Evolutionary conservation across 106 monocot genomes (phyloP), one percentile per base, ranked within the genome.

Genomic region (Narthecium ossifragum): DNA sequence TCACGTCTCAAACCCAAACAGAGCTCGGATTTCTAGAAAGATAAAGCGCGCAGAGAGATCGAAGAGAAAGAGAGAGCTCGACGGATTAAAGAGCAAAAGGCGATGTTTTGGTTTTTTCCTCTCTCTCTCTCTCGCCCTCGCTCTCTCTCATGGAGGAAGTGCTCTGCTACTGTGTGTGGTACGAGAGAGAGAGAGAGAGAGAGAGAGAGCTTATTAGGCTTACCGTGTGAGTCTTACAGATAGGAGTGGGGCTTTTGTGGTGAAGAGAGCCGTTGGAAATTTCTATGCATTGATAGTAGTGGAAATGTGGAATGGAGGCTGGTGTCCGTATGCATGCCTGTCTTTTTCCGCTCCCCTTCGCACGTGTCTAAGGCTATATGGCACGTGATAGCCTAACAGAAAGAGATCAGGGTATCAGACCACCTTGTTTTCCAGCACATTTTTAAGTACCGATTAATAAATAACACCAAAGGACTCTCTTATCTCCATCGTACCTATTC

Each of bases 21-120:
- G 24, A 48, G 26, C 50, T 52, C 51, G 64, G 52, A 32, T 51
- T 64, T 13, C 64, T 13, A 53, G 28, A 60, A 47, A 69, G 50
- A 37, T 41, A 36, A 43, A 67, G 58, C 2, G 49, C 18, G 21
- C 20, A 3, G 9, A 24, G 18, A 31, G 48, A 21, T 1, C 13
- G 27, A 1, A 2, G 6, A 23, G 41, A 25, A 6, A 25, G 47
- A 57, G 68, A 49, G 47, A 56, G 48, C 11, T 33, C 12, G 34
- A 38, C 2, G 9, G 18, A 24, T 37, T 23, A 38, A 58, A 58
- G 58, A 58, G 12, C 34, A 37, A 58, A 58, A 58, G 58, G 58
- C 39, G 37, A 38, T 21, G 37, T 20, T 22, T 58, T 58, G 32
- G 34, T 37, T 36, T 21, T 25, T 38, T 58, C 36, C 39, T 8